Base-by-base conservation (phyloP, 2,329 filamentous ascomycete species). In the Macroventuria anomochaeta region DNA sequence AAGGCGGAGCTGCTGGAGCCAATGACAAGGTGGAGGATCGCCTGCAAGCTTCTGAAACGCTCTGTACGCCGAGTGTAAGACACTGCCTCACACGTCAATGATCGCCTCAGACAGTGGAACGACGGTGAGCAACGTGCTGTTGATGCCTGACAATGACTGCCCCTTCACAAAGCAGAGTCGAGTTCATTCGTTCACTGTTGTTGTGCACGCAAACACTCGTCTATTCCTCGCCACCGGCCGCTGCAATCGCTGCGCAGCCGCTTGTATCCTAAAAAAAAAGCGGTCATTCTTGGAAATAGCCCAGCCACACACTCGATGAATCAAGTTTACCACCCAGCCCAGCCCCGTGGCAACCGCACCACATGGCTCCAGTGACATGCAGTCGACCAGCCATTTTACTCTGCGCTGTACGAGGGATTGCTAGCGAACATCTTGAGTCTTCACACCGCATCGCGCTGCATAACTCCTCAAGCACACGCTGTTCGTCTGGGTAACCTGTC, bases 291-390 rank as follows among this genome's bases (percentile, higher is more conserved):
- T 23, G 50, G 31, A 40, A 41, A 18, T 18, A 33, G 10, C 43
- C 51, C 49, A 53, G 49, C 41, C 49, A 53, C 49, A 38, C n/a
- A n/a, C n/a, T n/a, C n/a, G n/a, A n/a, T n/a, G 23, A 5, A 38
- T 15, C 4, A 8, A 12, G 3, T 15, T 26, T 11, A 20, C 20
- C n/a, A n/a, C 20, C 12, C 7, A 23, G 17, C 12, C 36, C 20
- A 31, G 15, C 42, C 23, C 43, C 42, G 20, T 36, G n/a, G 32
- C 42, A 36, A 46, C 43, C 42, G 13, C 31, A n/a, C 29, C 20
- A 29, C n/a, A 31, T 23, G 13, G 28, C 29, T 20, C 21, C 36
- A 23, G 34, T 11, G 17, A 28, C 43, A 46, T 15, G 23, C 29
- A 20, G 17, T 18, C 43, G 17, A 15, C 28, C 33, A 32, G 18